Base-by-base conservation (phyloP, 768 basidiomycete genomes). In the Termitomyces heimii region DNA sequence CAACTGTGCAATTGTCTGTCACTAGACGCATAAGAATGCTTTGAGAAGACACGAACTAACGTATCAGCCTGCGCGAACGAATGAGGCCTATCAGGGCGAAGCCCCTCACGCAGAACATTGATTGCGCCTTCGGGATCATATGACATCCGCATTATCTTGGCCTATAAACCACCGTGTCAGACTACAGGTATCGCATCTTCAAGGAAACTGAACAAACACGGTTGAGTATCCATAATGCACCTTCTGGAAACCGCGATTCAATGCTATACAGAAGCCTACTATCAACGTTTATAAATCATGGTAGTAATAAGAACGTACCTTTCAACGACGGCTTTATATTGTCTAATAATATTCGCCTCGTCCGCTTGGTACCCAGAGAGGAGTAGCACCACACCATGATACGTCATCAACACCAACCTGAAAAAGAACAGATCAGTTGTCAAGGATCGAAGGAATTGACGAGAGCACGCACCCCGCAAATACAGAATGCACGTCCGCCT, bases 341-440 rank as follows among this genome's bases (percentile, higher is more conserved):
- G 82, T 53, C 72, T 75, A 42, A 91, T 62, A 8, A 88, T 83
- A 43, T 80, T 78, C 40, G 73, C 73, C 65, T 86, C 86, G 59
- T 93, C 82, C 0, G 89, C 88, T 65, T 89, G 89, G 62, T 84
- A 93, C 1, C 90, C 90, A 5, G 85, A 75, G 31, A 89, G 66
- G 0, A 88, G 78, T 2, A 92, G 75, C 5, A 91, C 81, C 51
- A 85, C 78, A 28, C 89, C 86, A 53, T 88, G 75, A 65, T 91
- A 92, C 3, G 88, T 87, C 88, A 93, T 92, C 8, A 93, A 70
- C 0, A 88, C 81, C n/a, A 92, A 72, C 14, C 87, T 88, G 48
- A 44, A 44, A 18, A 5, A 16, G 5, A 45, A 5, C 9, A 20
- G 10, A n/a, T 40, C 35, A 29, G 18, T 20, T 6, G 10, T 9